Base-by-base conservation (phyloP, 2,329 filamentous ascomycete genomes). In the Diaporthe aspalathi region DNA sequence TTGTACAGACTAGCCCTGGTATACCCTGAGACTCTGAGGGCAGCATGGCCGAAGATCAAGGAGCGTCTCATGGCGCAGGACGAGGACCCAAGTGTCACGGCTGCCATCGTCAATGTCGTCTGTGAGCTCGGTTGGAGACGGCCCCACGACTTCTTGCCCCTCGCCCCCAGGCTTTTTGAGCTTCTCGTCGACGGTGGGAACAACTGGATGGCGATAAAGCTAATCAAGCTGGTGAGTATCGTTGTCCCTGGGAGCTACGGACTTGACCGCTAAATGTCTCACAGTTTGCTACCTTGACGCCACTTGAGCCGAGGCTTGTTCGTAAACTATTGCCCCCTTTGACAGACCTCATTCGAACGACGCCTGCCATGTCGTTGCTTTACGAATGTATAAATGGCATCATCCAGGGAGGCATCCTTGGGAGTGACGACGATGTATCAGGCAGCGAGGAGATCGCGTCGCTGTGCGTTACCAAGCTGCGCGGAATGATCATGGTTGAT, bases 191-290 rank as follows among this genome's bases (percentile, higher is more conserved):
- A 97, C 73, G 92, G 94, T 70, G 93, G 93, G 47, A 98, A 99
- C 82, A 99, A 99, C 81, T 99, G 96, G 96, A 98, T 99, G 95
- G 95, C 95, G 72, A 99, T 99, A 80, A 99, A 99, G 81, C 90
- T 99, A 74, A 98, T 99, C 80, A 99, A 99, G 83, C 88, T 99
- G 74, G 94, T 95, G 81, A 75, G 89, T 83, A 22, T 22, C 27
- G 67, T 72, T n/a, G 75, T 43, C 38, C 9, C 22, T 12, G 4
- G 6, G 2, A n/a, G n/a, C 14, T 27, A 1, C 12, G n/a, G 20
- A 27, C 8, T 4, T 2, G 14, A 14, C 5, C 24, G 52, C 72
- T 77, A 32, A 22, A n/a, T 40, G 38, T 11, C 3, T 17, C 22
- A 1, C 77, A 97, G 93, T 99, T 99, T 86, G 95, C 96, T 53